Evolutionary conservation across 2,329 filamentous ascomycete species (phyloP).

Genomic region (Arthrobotrys conoides): DNA sequence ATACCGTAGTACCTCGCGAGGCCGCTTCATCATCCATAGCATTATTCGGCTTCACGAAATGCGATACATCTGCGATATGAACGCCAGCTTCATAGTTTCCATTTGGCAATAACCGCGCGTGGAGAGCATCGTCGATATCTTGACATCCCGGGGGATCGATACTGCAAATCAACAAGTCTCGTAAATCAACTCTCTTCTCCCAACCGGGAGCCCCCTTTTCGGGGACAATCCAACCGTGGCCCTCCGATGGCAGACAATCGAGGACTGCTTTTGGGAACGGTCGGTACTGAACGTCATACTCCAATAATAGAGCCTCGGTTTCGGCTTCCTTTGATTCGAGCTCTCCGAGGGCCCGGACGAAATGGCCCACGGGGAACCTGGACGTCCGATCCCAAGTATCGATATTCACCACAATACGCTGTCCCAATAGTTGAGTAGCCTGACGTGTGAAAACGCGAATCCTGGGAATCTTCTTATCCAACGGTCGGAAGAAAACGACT

Average conservation of each 20-base stretch:
- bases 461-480: constrained; percentile 98
- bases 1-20: constrained; percentile 94
- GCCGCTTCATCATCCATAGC: constrained; percentile 97
- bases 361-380: constrained; percentile 91
- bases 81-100: constrained; percentile 97
- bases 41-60: constrained; percentile 97
- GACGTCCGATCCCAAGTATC: constrained; percentile 96
- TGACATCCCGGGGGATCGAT: constrained; percentile 97
- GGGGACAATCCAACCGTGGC: constrained; percentile 94
- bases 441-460: constrained; percentile 93
- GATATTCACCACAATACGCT: constrained; percentile 91
- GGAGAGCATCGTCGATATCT: constrained; percentile 97
- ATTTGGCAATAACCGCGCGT: constrained; percentile 86
- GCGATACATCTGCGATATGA: constrained; percentile 98
- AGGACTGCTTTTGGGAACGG: constrained; percentile 96
- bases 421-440: constrained; percentile 87
- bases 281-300: constrained; percentile 97
- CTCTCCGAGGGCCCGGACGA: constrained; percentile 91
- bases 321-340: constrained; percentile 97
- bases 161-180: constrained; percentile 91
- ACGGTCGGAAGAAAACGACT: constrained; percentile 93
- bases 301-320: constrained; percentile 91
- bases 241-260: constrained; percentile 90
- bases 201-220: constrained; percentile 85
- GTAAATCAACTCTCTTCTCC: constrained; percentile 85